These are phyloP conservation scores for Hydnomerulius pinastri DNA, from an alignment of 768 basidiomycete species.

Conservation along the genomic window DNA sequence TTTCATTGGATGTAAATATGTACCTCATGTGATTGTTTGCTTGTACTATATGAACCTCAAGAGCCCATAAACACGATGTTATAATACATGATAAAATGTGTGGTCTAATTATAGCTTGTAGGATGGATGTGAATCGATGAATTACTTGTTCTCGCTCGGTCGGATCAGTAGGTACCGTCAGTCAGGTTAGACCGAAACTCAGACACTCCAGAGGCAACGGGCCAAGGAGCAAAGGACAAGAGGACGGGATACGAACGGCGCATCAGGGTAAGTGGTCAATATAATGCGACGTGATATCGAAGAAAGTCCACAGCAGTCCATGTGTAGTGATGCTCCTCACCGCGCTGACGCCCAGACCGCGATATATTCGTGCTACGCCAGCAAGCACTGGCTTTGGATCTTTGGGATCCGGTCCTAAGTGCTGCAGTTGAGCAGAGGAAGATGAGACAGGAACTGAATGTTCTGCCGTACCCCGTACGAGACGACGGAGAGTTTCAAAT, in stretches of 20 bases:
- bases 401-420: conserved; percentile 72
- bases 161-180: conserved; percentile 16
- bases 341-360: conserved; percentile 93
- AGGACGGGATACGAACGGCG: background rate
- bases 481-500: conserved; percentile 70
- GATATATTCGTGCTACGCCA: conserved; percentile 85
- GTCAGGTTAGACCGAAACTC: conserved; percentile 8
- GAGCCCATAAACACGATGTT: conserved; percentile 13
- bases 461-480: conserved; percentile 68
- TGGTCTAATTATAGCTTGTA: conserved; percentile 16
- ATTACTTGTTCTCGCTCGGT: conserved; percentile 6
- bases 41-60: conserved; percentile 13
- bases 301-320: conserved; percentile 91
- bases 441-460: background rate
- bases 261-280: conserved; percentile 60
- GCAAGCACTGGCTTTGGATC: conserved; percentile 74
- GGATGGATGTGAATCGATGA: conserved; percentile 8
- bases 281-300: conserved; percentile 76
- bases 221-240: too few species aligned
- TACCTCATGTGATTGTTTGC: conserved; percentile 3
- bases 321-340: conserved; percentile 91
- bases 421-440: conserved; percentile 4
- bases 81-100: conserved; percentile 26
- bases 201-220: conserved; percentile 2
- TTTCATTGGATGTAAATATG: conserved; percentile 2